Evolutionary conservation across 768 basidiomycete genomes (phyloP).

Genomic region (Kwoniella pini): DNA sequence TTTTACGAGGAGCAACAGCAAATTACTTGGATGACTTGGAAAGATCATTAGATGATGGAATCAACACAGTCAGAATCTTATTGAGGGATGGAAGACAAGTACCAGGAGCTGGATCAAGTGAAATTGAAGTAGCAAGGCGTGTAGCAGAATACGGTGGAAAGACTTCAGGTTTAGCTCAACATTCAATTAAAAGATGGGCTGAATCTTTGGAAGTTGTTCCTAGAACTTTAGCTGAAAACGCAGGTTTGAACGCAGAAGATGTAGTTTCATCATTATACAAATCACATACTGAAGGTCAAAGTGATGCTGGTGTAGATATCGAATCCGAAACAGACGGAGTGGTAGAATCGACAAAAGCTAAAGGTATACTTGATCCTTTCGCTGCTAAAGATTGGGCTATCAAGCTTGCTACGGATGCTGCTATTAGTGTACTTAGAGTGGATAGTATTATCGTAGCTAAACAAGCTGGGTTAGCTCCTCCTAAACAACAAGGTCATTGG

Average conservation of each 20-base stretch:
- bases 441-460: slow-evolving; percentile 98
- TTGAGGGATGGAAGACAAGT: slow-evolving; percentile 87
- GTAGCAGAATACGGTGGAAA: slow-evolving; percentile 85
- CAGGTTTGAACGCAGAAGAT: slow-evolving; percentile 85
- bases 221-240: slow-evolving; percentile 90
- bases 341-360: slow-evolving; percentile 22
- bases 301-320: slow-evolving; percentile 53
- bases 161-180: slow-evolving; percentile 87
- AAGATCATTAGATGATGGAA: slow-evolving; percentile 93
- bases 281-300: slow-evolving; percentile 68
- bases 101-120: slow-evolving; percentile 90
- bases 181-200: slow-evolving; percentile 87
- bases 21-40: slow-evolving; percentile 95
- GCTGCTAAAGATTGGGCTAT: slow-evolving; percentile 72
- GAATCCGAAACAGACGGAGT: slow-evolving; percentile 40
- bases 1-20: slow-evolving; percentile 89
- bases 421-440: slow-evolving; percentile 66
- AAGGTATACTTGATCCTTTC: slow-evolving; percentile 80
- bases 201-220: slow-evolving; percentile 89
- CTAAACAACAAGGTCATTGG: slow-evolving; percentile 52
- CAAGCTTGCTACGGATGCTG: slow-evolving; percentile 54
- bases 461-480: slow-evolving; percentile 53
- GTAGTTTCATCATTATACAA: slow-evolving; percentile 86
- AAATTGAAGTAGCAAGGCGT: slow-evolving; percentile 83
- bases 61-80: slow-evolving; percentile 89